A percentile compares a stretch with the other conserved stretches of the same genome.
These are phyloP conservation scores for Phaseolus coccineus DNA, from an alignment of 331 rosid species.

Conservation along the genomic window DNA sequence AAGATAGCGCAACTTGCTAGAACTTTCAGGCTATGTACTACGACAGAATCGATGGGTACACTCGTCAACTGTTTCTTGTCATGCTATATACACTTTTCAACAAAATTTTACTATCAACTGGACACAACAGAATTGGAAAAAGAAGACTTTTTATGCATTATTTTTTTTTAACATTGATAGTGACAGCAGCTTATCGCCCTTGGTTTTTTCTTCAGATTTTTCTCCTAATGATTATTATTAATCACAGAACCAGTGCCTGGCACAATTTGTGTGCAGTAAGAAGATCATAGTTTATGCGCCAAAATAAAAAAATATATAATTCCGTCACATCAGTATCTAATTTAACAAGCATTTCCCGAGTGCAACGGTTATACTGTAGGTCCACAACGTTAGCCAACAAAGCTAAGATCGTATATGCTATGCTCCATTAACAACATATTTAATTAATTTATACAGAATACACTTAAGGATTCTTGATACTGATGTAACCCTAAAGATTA, in stretches of 20 bases:
- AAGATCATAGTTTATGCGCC: not conserved
- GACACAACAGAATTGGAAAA: not conserved
- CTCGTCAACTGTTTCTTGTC: not conserved
- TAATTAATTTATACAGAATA: constrained; percentile 27
- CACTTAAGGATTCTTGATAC: constrained; percentile 16
- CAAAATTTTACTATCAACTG: not conserved
- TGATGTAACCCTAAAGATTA: constrained; percentile 26
- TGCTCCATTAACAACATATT: constrained; percentile 20
- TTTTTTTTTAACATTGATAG: not conserved
- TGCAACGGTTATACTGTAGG: constrained; percentile 32
- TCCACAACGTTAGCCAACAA: constrained; percentile 22
- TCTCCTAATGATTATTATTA: not conserved
- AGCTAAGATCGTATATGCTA: constrained; percentile 32
- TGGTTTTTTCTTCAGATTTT: not conserved
- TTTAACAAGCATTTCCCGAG: constrained; percentile 25
- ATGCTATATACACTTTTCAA: not conserved
- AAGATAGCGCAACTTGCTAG: not conserved
- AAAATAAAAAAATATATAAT: not conserved
- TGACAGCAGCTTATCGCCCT: not conserved
- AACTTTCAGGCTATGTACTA: not conserved
- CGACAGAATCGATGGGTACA: not conserved
- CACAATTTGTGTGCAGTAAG: not conserved
- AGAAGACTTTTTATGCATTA: not conserved
- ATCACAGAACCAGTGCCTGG: not conserved
- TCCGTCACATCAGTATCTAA: constrained; percentile 21